phyloP scores from a whole-genome alignment of 139 green algal species.

The Eudorina sp. region DNA sequence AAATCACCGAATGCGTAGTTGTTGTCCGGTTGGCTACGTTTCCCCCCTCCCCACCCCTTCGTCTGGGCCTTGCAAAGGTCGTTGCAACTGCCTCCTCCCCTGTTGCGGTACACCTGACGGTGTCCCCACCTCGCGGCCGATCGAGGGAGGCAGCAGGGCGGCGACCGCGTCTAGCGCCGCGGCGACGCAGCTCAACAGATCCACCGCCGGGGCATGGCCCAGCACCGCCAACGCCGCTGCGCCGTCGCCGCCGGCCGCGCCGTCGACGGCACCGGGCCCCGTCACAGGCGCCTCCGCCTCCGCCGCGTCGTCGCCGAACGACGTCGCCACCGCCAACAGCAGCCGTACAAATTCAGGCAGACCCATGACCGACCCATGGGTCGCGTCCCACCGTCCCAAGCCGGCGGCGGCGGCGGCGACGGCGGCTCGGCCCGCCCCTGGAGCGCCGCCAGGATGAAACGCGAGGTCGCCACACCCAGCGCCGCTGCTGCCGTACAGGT shows the following conservation, averaged over 20 bases:
- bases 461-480: not conserved
- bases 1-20: no score
- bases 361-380: not conserved
- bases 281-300: not conserved
- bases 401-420: not conserved
- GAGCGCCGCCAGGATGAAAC: not conserved
- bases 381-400: not conserved
- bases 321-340: slow-evolving; percentile 7
- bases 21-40: no score
- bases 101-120: no score
- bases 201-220: not conserved
- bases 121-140: not conserved
- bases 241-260: not conserved
- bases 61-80: no score
- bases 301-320: not conserved
- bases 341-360: not conserved
- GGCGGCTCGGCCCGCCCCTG: not conserved
- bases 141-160: not conserved
- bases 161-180: not conserved
- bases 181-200: not conserved
- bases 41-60: no score
- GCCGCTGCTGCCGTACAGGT: not conserved
- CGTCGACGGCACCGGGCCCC: not conserved
- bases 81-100: no score
- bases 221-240: not conserved